A percentile compares a stretch with the other conserved stretches of the same genome.
Conservation (phyloP, 768 basidiomycete species). For the Trametes punicea region DNA sequence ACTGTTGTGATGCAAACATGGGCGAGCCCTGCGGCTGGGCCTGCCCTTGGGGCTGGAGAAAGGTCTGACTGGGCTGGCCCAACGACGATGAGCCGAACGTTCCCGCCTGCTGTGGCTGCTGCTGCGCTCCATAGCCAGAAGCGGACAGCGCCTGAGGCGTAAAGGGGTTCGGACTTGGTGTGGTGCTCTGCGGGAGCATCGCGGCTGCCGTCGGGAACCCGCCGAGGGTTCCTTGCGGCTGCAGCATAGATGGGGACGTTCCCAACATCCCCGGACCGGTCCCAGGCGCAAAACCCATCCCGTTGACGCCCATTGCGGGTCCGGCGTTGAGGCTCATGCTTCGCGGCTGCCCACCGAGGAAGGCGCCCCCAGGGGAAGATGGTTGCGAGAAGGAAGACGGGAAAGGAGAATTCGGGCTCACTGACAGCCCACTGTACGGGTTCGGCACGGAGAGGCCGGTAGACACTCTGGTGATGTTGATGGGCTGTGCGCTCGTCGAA, state of each 20-base stretch:
- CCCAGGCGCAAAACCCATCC: not conserved
- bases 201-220: not conserved
- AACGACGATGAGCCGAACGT: slow-evolving; percentile 16
- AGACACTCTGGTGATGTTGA: slow-evolving; percentile 2
- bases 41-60: slow-evolving; percentile 12
- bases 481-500: slow-evolving; percentile 16
- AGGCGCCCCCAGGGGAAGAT: slow-evolving; percentile 10
- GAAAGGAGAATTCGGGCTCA: slow-evolving; percentile 22
- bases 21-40: slow-evolving; percentile 13
- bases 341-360: slow-evolving; percentile 16
- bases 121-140: not conserved
- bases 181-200: slow-evolving; percentile 1
- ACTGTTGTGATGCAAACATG: slow-evolving; percentile 14
- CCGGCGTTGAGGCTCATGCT: slow-evolving; percentile 26
- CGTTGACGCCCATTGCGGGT: slow-evolving; percentile 1
- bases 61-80: slow-evolving; percentile 19
- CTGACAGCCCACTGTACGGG: slow-evolving; percentile 21
- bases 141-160: slow-evolving; percentile 15
- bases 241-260: slow-evolving; percentile 16
- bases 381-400: slow-evolving; percentile 21
- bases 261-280: slow-evolving; percentile 4
- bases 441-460: slow-evolving; percentile 15
- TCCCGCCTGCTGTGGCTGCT: not conserved
- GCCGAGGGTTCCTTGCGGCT: slow-evolving; percentile 3
- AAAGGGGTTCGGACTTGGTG: slow-evolving; percentile 23